Conservation (phyloP, 805 yeast species). For the Ogataea trehalophila region DNA sequence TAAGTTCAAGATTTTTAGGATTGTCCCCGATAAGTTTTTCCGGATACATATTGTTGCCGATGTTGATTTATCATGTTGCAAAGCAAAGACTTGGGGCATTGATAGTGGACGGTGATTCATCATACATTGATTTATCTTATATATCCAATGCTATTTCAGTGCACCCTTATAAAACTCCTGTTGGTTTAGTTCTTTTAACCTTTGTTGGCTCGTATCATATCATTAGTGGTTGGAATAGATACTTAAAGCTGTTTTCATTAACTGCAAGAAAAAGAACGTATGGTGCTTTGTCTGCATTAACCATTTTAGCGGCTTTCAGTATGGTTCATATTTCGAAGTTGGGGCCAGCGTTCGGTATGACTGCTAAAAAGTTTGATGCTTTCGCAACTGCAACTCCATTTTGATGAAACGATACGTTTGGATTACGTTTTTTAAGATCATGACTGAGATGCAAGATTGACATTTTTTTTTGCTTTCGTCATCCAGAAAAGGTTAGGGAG, state of each 20-base stretch:
- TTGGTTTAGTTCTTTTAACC: slow-evolving; percentile 33
- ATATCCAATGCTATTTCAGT: slow-evolving; percentile 36
- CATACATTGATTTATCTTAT: slow-evolving; percentile 48
- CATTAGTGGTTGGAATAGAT: slow-evolving; percentile 47
- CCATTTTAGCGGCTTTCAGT: slow-evolving; percentile 35
- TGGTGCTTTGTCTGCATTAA: slow-evolving; percentile 32
- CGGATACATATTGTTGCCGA: slow-evolving; percentile 49
- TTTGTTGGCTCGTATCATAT: slow-evolving; percentile 47
- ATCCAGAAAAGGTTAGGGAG: too few relatives aligned
- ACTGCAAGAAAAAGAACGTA: slow-evolving; percentile 43
- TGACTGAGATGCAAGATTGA: too few relatives aligned
- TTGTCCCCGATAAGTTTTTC: slow-evolving; percentile 54
- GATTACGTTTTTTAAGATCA: too few relatives aligned
- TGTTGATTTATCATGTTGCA: slow-evolving; percentile 41
- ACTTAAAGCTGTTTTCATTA: slow-evolving; percentile 35
- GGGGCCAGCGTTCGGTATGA: slow-evolving; percentile 19
- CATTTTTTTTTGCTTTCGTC: too few relatives aligned
- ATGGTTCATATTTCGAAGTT: slow-evolving; percentile 22
- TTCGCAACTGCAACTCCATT: slow-evolving; percentile 7
- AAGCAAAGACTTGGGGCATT: slow-evolving; percentile 48
- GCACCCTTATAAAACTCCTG: slow-evolving; percentile 3
- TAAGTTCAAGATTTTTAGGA: slow-evolving; percentile 40
- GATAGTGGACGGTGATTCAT: slow-evolving; percentile 60
- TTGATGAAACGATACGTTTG: neutral
- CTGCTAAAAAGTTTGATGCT: slow-evolving; percentile 18